Evolutionary conservation across 2,329 filamentous ascomycete genomes (phyloP).

Genomic region (Calonectria honghensis): DNA sequence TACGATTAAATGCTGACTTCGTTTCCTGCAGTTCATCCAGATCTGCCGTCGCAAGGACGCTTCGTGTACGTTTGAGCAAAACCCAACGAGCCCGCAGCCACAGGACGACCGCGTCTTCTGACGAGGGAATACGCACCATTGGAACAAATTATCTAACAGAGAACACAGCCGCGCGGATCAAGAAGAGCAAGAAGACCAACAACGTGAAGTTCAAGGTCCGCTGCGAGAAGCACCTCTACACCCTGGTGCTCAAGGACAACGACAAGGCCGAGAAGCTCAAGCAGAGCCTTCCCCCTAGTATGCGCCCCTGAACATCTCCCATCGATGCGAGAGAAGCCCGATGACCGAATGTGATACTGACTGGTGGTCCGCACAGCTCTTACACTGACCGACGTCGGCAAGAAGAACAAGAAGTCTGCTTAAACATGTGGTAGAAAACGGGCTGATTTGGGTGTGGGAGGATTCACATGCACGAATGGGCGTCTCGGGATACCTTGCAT

Average conservation of each 20-base stretch:
- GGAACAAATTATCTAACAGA: constrained; percentile 55
- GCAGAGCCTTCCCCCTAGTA: constrained; percentile 98
- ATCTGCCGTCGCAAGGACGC: constrained; percentile 99
- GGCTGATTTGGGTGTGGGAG: constrained; percentile 56
- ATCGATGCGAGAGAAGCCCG: not conserved
- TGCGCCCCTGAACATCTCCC: constrained; percentile 61
- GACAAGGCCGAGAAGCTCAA: constrained; percentile 99
- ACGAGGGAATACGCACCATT: constrained; percentile 39
- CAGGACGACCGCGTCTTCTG: constrained; percentile 29
- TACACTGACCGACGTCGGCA: constrained; percentile 72
- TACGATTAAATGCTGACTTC: constrained; percentile 56
- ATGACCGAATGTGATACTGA: constrained; percentile 25
- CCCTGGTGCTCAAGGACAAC: constrained; percentile 97
- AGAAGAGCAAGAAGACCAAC: constrained; percentile 93
- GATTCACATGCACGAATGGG: constrained; percentile 67
- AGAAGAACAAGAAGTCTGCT: constrained; percentile 67
- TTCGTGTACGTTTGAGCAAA: constrained; percentile 84
- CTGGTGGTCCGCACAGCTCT: constrained; percentile 63
- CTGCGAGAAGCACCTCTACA: constrained; percentile 97
- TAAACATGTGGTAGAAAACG: constrained; percentile 53
- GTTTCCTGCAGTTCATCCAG: constrained; percentile 93
- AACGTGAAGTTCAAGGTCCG: constrained; percentile 99
- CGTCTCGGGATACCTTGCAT: constrained; percentile 75
- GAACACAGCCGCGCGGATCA: constrained; percentile 86
- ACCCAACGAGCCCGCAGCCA: constrained; percentile 30